Evolutionary conservation across 495 filamentous ascomycete species (phyloP).

Genomic region (Pseudotulostoma volvatum): DNA sequence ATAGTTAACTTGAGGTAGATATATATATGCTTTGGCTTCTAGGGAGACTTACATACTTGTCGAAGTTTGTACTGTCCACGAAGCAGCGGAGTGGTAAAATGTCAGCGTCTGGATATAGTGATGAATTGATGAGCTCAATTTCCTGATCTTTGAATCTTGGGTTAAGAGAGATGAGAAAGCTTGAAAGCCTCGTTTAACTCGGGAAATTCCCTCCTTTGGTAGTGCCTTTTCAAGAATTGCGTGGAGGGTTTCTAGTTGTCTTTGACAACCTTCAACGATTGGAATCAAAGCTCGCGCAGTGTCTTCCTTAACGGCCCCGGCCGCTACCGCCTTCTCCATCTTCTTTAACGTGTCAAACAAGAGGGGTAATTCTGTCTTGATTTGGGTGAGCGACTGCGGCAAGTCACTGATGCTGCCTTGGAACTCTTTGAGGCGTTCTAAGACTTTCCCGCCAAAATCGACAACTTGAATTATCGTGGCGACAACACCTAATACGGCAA

Average conservation of each 20-base stretch:
- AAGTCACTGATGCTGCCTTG: slow-evolving; percentile 9
- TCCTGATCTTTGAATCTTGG: slow-evolving; percentile 13
- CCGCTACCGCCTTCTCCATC: slow-evolving; percentile 9
- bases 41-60: no score
- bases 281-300: slow-evolving; percentile 9
- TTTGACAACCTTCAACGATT: slow-evolving; percentile 10
- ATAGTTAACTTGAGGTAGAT: no score
- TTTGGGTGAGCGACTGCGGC: slow-evolving; percentile 16
- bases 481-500: slow-evolving; percentile 15
- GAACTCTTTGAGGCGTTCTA: slow-evolving; percentile 15
- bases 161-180: slow-evolving; percentile 10
- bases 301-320: slow-evolving; percentile 4
- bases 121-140: slow-evolving; percentile 9
- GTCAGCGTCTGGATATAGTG: slow-evolving; percentile 11
- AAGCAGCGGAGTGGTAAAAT: no score
- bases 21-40: no score
- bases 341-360: slow-evolving; percentile 12
- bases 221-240: slow-evolving; percentile 10
- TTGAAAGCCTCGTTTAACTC: slow-evolving; percentile 7
- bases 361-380: slow-evolving; percentile 16
- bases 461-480: slow-evolving; percentile 20
- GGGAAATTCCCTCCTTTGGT: slow-evolving; percentile 8
- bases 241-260: slow-evolving; percentile 8
- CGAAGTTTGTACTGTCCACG: no score
- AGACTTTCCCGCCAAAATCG: slow-evolving; percentile 17